Base-by-base conservation (phyloP, 768 basidiomycete genomes). In the Gyrodon lividus region DNA sequence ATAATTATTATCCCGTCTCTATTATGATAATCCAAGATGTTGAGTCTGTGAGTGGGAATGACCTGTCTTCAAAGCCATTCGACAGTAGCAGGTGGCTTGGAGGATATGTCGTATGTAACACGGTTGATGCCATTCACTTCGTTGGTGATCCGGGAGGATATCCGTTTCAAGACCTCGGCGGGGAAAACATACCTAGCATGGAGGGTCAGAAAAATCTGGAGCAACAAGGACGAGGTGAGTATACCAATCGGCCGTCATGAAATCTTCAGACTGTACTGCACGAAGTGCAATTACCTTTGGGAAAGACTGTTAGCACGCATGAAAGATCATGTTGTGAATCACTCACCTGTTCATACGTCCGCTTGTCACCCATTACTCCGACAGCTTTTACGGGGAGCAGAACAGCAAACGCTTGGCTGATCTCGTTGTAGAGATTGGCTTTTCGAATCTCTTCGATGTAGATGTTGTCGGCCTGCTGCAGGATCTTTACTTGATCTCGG, bases 221-320 rank as follows among this genome's bases (percentile, higher is more conserved):
- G 50, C 19, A 19, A 43, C 46, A 49, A 17, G 2, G 6, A 8
- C 13, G 28, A 20, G 33, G 24, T 2, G 10, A 43, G 62, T 81
- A 38, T 64, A 93, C 96, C 96, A 98, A 68, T 98, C 96, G 31
- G 97, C 97, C 13, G 97, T 99, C 97, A 99, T 99, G 67, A 99
- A 99, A 70, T 99, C 97, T 67, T 98, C 96, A n/a, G 94, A 86
- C 66, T 91, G 87, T 8, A 98, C 96, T 3, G 97, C 97, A 45
- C 97, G 83, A 47, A 99, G 77, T 1, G 92, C 91, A 51, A 98
- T 92, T 43, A 99, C 95, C 84, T 89, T 89, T 59, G 24, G 23
- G 13, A 33, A 46, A 35, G 22, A 59, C 19, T 45, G 51, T 41
- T 44, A 54, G 52, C 41, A 48, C 2, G 31, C 3, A 30, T 26